Base-by-base conservation (phyloP, 495 filamentous ascomycete genomes). In the Neurospora sublineolata region DNA sequence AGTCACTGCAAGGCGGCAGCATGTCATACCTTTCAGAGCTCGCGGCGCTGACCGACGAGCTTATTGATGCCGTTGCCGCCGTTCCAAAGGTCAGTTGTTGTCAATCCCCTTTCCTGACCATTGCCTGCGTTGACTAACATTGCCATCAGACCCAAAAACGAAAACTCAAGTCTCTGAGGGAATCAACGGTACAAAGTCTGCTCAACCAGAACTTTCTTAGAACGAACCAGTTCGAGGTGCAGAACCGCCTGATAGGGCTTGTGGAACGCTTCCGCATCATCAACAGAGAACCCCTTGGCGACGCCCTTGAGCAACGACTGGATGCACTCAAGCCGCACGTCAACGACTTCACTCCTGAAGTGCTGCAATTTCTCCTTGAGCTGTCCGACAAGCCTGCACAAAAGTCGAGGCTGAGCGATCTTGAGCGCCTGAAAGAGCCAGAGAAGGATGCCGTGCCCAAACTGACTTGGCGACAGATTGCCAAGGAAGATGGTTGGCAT, bases 151-250 rank as follows among this genome's bases (percentile, higher is more conserved):
- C 77, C 36, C 79, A 86, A 77, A 79, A 76, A 1, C 70, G 73
- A 68, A 82, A 78, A 74, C 89, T 87, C 81, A 82, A 85, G 73
- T 75, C 79, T 6, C 79, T 81, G 37, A 78, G 78, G 72, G 82
- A 90, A 20, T 83, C 84, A n/a, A 82, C 85, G 1, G 77, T 88
- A 40, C 85, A 84, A 16, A 84, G 78, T 44, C 78, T 94, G 42
- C 84, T 85, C 70, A 80, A 88, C 41, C 84, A 90, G 69, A 85
- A 82, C 41, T 90, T 91, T 82, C 83, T 83, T 27, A 89, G 93
- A 40, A 93, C 90, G 0, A 95, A 97, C 81, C 94, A 96, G 76
- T 99, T 97, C 78, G 92, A 93, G 38, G 89, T 97, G 14, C 81
- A 87, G 33, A 85, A 86, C 20, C 89, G 87, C 40, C 85, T 97